Evolutionary conservation across 305 asterid genomes (phyloP), one percentile per base, ranked within the genome.

Genomic region (Fraxinus angustifolia): DNA sequence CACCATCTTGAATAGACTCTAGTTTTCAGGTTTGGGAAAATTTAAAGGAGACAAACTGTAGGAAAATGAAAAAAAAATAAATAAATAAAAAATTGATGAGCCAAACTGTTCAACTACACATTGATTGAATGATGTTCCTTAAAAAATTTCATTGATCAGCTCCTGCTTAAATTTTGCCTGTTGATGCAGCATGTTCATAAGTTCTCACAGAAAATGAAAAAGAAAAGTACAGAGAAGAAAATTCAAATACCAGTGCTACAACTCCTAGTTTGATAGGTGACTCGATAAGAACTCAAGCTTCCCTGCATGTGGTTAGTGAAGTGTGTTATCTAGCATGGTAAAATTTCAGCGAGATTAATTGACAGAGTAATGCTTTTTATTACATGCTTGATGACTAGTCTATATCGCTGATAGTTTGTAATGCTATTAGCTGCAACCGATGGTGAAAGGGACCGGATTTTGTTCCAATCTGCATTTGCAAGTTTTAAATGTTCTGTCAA

Each of bases 261-360:
- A 84, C 78, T 87, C 94, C 97, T 40, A 88, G 92, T 87, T 94
- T 94, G 84, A 91, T 73, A 36, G 97, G 94, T 53, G 97, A 88
- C 85, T 92, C 95, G 3, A 88, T 75, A 48, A 88, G 85, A 79
- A 88, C 91, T 80, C 83, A 92, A 76, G 92, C 94, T 83, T 87
- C 90, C 89, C 97, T 94, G 94, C 88, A 83, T 31, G 71, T 77
- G 8, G 72, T 68, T 82, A 4, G 56, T 33, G 71, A 8, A 71
- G 35, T 33, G 70, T 60, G 40, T 78, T 70, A 83, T 35, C 12
- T 4, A 10, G 26, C 26, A 36, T 33, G 48, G 73, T 72, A 73
- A 68, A 45, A 35, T 67, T 23, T 56, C 10, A 2, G 4, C 12
- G 3, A 56, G 3, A 58, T 23, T 28, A 28, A 73, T 31, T n/a